Percentiles rank a stretch among this genome's conserved stretches.
Evolutionary conservation across 1,284 basidiomycete genomes (phyloP).

Genomic region (Leccinum variabile): DNA sequence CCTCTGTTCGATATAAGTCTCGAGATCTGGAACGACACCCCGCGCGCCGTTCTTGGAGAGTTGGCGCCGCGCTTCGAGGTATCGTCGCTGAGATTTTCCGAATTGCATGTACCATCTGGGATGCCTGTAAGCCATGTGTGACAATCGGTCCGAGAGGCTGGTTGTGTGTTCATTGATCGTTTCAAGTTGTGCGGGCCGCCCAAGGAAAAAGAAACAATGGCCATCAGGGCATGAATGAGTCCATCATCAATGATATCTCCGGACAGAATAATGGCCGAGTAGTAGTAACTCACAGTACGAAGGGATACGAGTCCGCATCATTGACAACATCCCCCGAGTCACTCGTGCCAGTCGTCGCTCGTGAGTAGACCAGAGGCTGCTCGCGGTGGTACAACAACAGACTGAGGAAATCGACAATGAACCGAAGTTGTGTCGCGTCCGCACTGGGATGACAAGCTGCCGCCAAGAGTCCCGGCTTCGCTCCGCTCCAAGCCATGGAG

Average conservation of each 20-base stretch:
- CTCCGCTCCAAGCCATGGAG: slow-evolving; percentile 33
- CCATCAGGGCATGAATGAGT: slow-evolving; percentile 4
- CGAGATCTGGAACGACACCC: slow-evolving; percentile 40
- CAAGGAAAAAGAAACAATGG: neutral
- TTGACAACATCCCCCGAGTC: neutral
- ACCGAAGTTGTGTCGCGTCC: slow-evolving; percentile 53
- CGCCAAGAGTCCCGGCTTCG: slow-evolving; percentile 54
- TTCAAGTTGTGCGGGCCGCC: neutral
- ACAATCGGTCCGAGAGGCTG: slow-evolving; percentile 31
- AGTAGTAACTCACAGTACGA: slow-evolving; percentile 22
- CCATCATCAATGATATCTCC: slow-evolving; percentile 12
- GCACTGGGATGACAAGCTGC: slow-evolving; percentile 57
- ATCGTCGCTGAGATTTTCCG: slow-evolving; percentile 36
- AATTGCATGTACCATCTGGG: slow-evolving; percentile 37
- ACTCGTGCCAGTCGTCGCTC: neutral
- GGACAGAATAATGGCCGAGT: neutral
- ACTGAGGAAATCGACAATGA: slow-evolving; percentile 51
- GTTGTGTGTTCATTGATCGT: neutral
- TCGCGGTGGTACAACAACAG: slow-evolving; percentile 40
- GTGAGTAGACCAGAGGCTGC: neutral
- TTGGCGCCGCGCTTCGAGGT: slow-evolving; percentile 21
- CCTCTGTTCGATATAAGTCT: slow-evolving; percentile 47
- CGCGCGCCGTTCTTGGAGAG: slow-evolving; percentile 8
- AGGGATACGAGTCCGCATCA: slow-evolving; percentile 10
- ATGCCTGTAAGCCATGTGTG: slow-evolving; percentile 26